Base-by-base conservation (phyloP, 106 monocot genomes). In the Apostasia shenzhenica region DNA sequence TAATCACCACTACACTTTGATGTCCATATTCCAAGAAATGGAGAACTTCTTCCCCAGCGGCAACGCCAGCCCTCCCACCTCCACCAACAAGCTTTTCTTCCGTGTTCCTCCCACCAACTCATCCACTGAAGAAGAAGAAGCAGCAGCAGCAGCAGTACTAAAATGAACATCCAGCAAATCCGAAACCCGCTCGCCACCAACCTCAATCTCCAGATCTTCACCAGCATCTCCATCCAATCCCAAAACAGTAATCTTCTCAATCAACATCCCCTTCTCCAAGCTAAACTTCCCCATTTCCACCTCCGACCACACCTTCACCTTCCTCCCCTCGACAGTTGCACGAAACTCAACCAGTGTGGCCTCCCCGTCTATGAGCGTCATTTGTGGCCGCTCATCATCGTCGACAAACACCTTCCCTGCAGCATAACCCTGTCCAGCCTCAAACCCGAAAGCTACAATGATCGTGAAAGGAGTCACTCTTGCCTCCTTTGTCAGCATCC, bases 361-460 rank as follows among this genome's bases (percentile, higher is more conserved):
- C 70, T 85, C 76, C 54, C 93, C 99, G 1, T 90, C 87, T n/a
- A 69, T 79, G 4, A 99, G 68, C 61, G 46, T 66, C 99, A 99
- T 99, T 79, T 87, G 83, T 1, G 99, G 92, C 38, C 82, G 77
- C 80, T 92, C 92, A 12, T 99, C 99, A n/a, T 99, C 90, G 45
- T 99, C 99, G 3, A 93, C 75, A 49, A 77, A 99, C 64, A 93
- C 77, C 13, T 67, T 76, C 39, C 99, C 99, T 38, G 58, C 78
- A 1, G 99, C 89, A n/a, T 85, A 79, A 0, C 62, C 90, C 1
- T 73, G 71, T 0, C 72, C 55, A 10, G 87, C 77, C 0, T 75
- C 83, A 0, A 79, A 52, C 0, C 92, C 85, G 64, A 93, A 90
- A 6, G 92, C 52, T 6, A 93, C 87, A 14, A 93, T 83, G 0